Conservation (phyloP, 2,329 filamentous ascomycete genomes). For the Colletotrichum incanum region DNA sequence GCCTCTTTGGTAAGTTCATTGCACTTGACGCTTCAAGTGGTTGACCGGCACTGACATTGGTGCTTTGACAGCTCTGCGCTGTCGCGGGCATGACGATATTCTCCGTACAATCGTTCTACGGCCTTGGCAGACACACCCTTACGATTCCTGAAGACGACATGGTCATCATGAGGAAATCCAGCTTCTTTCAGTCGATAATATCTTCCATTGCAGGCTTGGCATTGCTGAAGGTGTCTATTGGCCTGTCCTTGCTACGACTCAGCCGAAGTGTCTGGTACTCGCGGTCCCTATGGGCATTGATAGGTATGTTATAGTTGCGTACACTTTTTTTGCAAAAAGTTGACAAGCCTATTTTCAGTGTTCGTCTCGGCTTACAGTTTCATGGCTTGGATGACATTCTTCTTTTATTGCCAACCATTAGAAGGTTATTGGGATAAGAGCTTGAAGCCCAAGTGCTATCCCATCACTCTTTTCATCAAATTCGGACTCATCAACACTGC, state of each 20-base stretch:
- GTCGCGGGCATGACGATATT: conserved; percentile 53
- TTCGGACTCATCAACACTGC: conserved; percentile 25
- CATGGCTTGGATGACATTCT: conserved; percentile 41
- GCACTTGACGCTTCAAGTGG: background rate
- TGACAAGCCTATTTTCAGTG: conserved; percentile 3
- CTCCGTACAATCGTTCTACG: conserved; percentile 59
- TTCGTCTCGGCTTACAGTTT: conserved; percentile 46
- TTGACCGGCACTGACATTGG: background rate
- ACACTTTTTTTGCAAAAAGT: no score
- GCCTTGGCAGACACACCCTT: conserved; percentile 61
- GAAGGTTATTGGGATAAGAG: conserved; percentile 33
- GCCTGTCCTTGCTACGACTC: conserved; percentile 44
- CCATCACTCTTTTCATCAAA: conserved; percentile 22
- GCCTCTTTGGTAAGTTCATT: conserved; percentile 45
- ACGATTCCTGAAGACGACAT: conserved; percentile 54
- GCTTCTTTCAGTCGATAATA: conserved; percentile 63
- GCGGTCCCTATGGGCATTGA: conserved; percentile 46
- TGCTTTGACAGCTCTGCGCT: conserved; percentile 47
- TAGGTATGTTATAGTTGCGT: conserved; percentile 30
- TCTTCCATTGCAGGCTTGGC: conserved; percentile 52
- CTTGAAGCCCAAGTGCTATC: conserved; percentile 24
- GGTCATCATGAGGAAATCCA: conserved; percentile 56
- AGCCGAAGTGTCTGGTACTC: conserved; percentile 48
- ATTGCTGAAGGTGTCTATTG: conserved; percentile 47
- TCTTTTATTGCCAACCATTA: conserved; percentile 18